Base-by-base conservation (phyloP, 345 rosid species). In the Aquilaria sinensis region DNA sequence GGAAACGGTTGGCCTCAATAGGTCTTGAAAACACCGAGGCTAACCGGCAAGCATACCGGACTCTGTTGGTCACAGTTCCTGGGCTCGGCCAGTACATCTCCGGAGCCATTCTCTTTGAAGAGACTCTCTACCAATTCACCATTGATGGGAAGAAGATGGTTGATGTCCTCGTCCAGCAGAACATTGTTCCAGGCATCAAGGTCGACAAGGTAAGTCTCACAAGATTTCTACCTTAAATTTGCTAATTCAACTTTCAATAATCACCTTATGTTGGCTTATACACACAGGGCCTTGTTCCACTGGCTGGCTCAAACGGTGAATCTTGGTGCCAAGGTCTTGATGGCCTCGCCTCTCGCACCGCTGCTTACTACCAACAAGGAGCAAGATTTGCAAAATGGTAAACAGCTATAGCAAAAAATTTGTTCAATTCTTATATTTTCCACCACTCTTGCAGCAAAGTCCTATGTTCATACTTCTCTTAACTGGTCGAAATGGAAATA, bases 271-370 rank as follows among this genome's bases (percentile, higher is more conserved):
- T 23, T 23, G 23, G 23, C 23, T 23, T 23, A 23, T 23, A 23
- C 29, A 15, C 6, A 34, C 73, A 72, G 77, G 79, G 82, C 66
- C 64, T 78, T 62, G 77, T 75, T 52, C 82, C 82, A 9, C 41
- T 78, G 52, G 61, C 75, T 43, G 75, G 80, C 45, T 72, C 83
- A 7, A 75, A 72, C 65, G 54, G 75, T 47, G 77, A 78, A 55
- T 75, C 83, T 12, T 75, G 83, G 79, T 69, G 79, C 67, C 82
- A 78, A 65, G 83, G 83, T 70, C 77, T 78, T 4, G 83, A 79
- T 49, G 78, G 77, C 57, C 80, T 75, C 2, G 80, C 80, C 10
- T 67, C 81, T 8, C 74, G 69, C 49, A 45, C 74, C 2, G 78
- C 76, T 55, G 74, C 76, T 61, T 78, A 78, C 78, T 71, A 74